Percentiles rank a stretch among this genome's conserved stretches.
These are phyloP conservation scores for Cladosporium sp. DNA, from an alignment of 2,329 filamentous ascomycete genomes.

Conservation along the genomic window DNA sequence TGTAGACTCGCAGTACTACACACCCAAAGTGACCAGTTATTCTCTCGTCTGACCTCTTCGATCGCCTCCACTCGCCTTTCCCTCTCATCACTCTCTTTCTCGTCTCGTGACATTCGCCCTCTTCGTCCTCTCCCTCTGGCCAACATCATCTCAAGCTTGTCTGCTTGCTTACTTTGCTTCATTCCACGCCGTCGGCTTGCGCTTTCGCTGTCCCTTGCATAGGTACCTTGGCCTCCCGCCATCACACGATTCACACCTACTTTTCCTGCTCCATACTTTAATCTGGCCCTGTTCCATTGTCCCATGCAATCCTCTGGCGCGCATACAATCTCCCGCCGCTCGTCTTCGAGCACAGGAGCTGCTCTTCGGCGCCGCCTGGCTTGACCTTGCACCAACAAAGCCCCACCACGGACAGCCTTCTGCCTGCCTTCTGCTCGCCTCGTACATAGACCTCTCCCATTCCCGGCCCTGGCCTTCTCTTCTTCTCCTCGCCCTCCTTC, in stretches of 20 bases:
- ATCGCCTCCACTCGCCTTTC: not conserved
- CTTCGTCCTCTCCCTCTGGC: not conserved
- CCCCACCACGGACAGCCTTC: not conserved
- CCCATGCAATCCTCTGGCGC: slow-evolving; percentile 10
- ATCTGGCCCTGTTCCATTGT: too few species aligned
- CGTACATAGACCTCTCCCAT: slow-evolving; percentile 7
- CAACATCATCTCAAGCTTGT: not conserved
- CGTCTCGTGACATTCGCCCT: too few species aligned
- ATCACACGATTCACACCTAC: too few species aligned
- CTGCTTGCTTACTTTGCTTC: not conserved
- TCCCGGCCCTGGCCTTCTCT: not conserved
- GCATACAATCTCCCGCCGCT: slow-evolving; percentile 5
- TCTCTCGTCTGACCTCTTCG: too few species aligned
- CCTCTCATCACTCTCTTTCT: too few species aligned
- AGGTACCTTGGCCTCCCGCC: too few species aligned
- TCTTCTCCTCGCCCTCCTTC: not conserved
- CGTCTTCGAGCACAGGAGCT: slow-evolving; percentile 9
- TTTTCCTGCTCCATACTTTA: too few species aligned
- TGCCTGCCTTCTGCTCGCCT: slow-evolving; percentile 9
- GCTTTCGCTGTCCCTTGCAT: slow-evolving; percentile 11
- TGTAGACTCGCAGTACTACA: too few species aligned
- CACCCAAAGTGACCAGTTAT: too few species aligned
- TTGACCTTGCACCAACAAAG: slow-evolving; percentile 10
- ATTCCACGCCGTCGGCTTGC: slow-evolving; percentile 12
- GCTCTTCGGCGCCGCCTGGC: slow-evolving; percentile 4